These are phyloP conservation scores for Ephemerocybe angulata DNA, from an alignment of 768 basidiomycete species.

Conservation along the genomic window DNA sequence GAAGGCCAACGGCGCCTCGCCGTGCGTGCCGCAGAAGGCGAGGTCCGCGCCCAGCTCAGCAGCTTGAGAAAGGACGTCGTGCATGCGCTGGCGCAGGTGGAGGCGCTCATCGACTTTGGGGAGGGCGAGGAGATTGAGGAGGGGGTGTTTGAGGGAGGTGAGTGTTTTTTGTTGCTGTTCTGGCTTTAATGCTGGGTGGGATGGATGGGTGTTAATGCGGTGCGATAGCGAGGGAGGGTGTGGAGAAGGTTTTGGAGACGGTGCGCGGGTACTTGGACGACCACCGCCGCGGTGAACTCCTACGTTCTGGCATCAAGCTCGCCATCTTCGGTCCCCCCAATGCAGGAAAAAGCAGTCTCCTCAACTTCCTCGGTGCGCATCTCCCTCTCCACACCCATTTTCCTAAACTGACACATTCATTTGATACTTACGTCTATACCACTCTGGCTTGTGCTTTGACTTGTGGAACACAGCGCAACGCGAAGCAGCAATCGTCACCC, in stretches of 20 bases:
- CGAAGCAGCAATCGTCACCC: conserved; percentile 87
- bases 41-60: conserved; percentile 47
- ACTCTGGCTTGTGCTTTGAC: not conserved
- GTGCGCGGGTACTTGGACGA: conserved; percentile 64
- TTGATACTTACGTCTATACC: no score
- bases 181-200: no score
- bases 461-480: conserved; percentile 76
- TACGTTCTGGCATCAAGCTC: conserved; percentile 76
- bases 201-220: not conserved
- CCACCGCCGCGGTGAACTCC: conserved; percentile 74
- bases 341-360: conserved; percentile 86
- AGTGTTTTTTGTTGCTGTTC: conserved; percentile 1
- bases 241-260: conserved; percentile 40
- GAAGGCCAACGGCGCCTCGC: conserved; percentile 77
- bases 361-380: conserved; percentile 75
- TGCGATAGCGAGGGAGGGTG: conserved; percentile 53
- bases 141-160: conserved; percentile 72
- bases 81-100: conserved; percentile 69
- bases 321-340: conserved; percentile 93
- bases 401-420: no score
- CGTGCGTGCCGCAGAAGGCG: conserved; percentile 49
- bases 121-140: conserved; percentile 89
- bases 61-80: conserved; percentile 63
- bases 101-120: conserved; percentile 91
- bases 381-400: not conserved